phyloP scores from a whole-genome alignment of 208 protist species.

The Leishmania mexicana region DNA sequence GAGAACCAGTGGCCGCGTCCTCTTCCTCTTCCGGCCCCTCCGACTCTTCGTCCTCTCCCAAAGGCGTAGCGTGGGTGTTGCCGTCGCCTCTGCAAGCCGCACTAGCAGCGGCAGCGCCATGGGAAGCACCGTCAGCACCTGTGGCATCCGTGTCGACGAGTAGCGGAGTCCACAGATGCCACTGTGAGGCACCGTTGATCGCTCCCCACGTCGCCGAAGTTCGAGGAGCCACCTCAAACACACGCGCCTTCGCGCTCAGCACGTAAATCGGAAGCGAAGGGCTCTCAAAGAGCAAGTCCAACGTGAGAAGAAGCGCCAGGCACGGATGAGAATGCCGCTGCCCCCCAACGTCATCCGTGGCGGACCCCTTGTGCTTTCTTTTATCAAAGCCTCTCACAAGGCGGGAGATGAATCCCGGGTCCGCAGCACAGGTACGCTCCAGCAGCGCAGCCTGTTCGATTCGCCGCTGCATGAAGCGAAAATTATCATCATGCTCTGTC shows the following conservation, averaged over 20 bases:
- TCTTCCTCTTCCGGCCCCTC: slow-evolving; percentile 29
- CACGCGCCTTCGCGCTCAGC: slow-evolving; percentile 69
- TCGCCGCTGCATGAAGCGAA: slow-evolving; percentile 42
- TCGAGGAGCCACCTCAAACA: slow-evolving; percentile 39
- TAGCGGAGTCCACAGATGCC: slow-evolving; percentile 40
- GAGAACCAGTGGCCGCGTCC: slow-evolving; percentile 18
- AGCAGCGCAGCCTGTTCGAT: slow-evolving; percentile 54
- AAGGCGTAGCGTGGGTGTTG: not conserved
- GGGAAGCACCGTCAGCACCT: not conserved
- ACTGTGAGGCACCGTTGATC: slow-evolving; percentile 1
- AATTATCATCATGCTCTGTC: slow-evolving; percentile 59
- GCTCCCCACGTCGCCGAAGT: slow-evolving; percentile 1
- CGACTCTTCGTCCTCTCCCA: slow-evolving; percentile 2
- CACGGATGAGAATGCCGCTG: not conserved
- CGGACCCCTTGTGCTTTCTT: not conserved
- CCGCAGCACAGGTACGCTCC: slow-evolving; percentile 31
- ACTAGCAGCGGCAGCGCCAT: not conserved
- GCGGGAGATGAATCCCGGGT: slow-evolving; percentile 42
- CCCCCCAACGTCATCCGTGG: not conserved
- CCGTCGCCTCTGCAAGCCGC: slow-evolving; percentile 6
- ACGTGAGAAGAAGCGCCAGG: slow-evolving; percentile 56
- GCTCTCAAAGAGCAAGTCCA: slow-evolving; percentile 81
- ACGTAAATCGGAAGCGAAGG: slow-evolving; percentile 69
- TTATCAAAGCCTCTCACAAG: slow-evolving; percentile 27
- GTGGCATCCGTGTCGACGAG: slow-evolving; percentile 4